Base-by-base conservation (phyloP, 345 rosid species). In the Ceriops tagal region DNA sequence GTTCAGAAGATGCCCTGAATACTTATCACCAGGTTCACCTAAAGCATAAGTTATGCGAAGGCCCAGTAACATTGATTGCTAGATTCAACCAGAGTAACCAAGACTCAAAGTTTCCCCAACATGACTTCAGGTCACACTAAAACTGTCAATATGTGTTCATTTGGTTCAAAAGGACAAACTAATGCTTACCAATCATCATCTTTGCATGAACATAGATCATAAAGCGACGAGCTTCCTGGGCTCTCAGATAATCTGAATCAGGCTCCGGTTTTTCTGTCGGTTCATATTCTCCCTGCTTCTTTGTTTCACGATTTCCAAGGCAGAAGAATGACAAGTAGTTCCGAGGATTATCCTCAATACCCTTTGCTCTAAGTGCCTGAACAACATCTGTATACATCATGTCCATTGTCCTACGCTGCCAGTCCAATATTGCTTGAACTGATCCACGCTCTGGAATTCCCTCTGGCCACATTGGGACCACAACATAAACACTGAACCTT, bases 391-490 rank as follows among this genome's bases (percentile, higher is more conserved):
- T 87, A 72, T 95, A 95, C 99, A 95, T 95, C 96, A 92, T 88
- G 69, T 90, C 98, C 99, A 95, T 72, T 16, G 97, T 95, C 74
- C 98, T 88, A 74, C 52, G 88, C 85, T 95, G 99, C 98, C 98
- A 95, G 69, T 95, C 96, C 70, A 95, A 74, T 78, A 95, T 95
- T 52, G 98, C 99, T 80, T 88, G 99, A 24, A 92, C 99, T 5
- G 96, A 86, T 65, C 81, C 96, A 71, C 93, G 84, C 83, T 92
- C 99, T 16, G 99, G 99, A 32, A 85, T 68, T 27, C 99, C 99
- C 87, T 95, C 99, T 3, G 99, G 99, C 98, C 99, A 95, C 99
- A 95, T 90, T 5, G 99, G 99, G 61, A 95, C 88, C 55, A 95
- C 96, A 10, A 87, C 84, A 71, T 89, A 95, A 53, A 95, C 99